Evolutionary conservation across 495 filamentous ascomycete genomes (phyloP), one percentile per base, ranked within the genome.

Genomic region (Hyaloscypha finlandica): DNA sequence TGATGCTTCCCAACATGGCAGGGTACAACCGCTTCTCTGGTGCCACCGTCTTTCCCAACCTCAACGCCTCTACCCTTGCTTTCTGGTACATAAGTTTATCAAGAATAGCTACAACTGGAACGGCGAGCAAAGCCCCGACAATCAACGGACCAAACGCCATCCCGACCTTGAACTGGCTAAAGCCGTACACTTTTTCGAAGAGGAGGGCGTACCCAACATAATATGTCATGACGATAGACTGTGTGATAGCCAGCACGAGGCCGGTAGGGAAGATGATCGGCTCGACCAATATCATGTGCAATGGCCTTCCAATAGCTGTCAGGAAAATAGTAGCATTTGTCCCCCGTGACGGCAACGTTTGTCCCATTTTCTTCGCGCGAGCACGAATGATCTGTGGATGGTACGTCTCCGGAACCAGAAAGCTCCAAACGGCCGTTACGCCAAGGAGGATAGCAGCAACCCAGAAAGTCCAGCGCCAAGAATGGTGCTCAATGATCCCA

Each of bases 221-320:
- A 77, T 89, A 90, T 22, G 77, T 79, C 69, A 87, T 90, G 5
- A 91, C 79, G 5, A 88, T 82, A 19, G 80, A 81, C 65, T 89
- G 90, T 56, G 83, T 82, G 69, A 86, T 88, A 4, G 83, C 77
- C 6, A 82, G 77, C 70, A 91, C 90, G 8, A 91, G 72, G 25
- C 79, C 85, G 25, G 86, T 77, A n/a, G 85, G 81, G 37, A 79
- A 73, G 37, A 91, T 87, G 58, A 90, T 89, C 4, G 89, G 88
- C 69, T 91, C 89, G 0, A 78, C 83, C 8, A 87, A 33, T 32
- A 91, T 74, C 89, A 91, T 91, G 53, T 81, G 73, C 0, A 89
- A 35, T 0, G 89, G 89, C 8, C 87, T 81, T 14, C 86, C 37
- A 6, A 85, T 78, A 0, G 83, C 83, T 35, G 84, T 66, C 33